Conservation (phyloP, 495 filamentous ascomycete species). For the Daldinia grandis region DNA sequence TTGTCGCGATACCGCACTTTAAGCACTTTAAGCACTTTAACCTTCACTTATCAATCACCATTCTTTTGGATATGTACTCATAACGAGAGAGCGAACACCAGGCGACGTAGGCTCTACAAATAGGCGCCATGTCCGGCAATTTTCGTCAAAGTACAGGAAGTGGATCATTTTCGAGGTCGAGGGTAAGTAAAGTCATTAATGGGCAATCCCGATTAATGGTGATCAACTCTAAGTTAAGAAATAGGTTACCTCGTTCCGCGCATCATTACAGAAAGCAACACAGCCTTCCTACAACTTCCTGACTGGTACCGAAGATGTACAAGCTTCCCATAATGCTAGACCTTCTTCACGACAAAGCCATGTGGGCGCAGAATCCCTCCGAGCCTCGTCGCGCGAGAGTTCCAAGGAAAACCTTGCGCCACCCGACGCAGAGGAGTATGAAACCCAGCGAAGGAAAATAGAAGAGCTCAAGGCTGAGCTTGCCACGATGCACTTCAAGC, state of each 20-base stretch:
- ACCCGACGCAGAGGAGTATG: conserved; percentile 59
- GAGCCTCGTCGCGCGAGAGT: conserved; percentile 52
- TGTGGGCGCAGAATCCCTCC: conserved; percentile 46
- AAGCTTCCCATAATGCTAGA: conserved; percentile 45
- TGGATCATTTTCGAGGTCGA: conserved; percentile 48
- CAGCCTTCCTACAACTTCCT: conserved; percentile 71
- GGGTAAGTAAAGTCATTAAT: conserved; percentile 51
- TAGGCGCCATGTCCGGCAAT: conserved; percentile 36
- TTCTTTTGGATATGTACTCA: neutral
- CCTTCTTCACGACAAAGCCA: conserved; percentile 49
- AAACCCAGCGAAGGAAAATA: conserved; percentile 57
- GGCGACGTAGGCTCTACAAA: neutral
- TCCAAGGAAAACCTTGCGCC: conserved; percentile 61
- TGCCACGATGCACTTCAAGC: conserved; percentile 61
- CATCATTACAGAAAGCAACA: conserved; percentile 48
- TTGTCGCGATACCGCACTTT: conserved; percentile 16
- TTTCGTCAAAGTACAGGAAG: conserved; percentile 51
- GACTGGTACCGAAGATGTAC: conserved; percentile 57
- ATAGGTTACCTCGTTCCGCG: conserved; percentile 49
- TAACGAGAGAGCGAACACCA: neutral
- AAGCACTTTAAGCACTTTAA: neutral
- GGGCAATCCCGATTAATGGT: conserved; percentile 1
- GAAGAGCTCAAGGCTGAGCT: conserved; percentile 65
- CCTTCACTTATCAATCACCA: neutral
- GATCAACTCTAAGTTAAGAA: conserved; percentile 7